Conservation (phyloP, 768 basidiomycete genomes). For the Boletus barrowsii region DNA sequence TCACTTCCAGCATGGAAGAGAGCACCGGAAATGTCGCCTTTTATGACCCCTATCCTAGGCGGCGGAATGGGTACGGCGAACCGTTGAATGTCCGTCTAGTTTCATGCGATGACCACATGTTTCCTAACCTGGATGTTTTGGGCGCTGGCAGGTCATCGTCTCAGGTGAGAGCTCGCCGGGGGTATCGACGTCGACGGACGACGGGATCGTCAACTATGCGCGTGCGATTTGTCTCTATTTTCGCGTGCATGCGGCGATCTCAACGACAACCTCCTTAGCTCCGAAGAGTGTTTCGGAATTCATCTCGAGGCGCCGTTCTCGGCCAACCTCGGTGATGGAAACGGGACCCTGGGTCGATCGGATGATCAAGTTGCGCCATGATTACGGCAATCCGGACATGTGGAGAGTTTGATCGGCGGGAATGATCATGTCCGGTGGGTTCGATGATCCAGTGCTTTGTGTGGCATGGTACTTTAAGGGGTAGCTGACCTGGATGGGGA, state of each 20-base stretch:
- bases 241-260: background rate
- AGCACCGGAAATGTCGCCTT: constrained; percentile 22
- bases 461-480: too few species aligned
- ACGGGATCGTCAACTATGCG: constrained; percentile 57
- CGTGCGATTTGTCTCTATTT: constrained; percentile 37
- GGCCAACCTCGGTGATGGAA: constrained; percentile 49
- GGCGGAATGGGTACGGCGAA: constrained; percentile 42
- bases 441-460: background rate
- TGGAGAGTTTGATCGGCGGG: constrained; percentile 44
- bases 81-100: constrained; percentile 40
- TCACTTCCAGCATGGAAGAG: background rate
- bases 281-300: constrained; percentile 38
- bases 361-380: constrained; percentile 43
- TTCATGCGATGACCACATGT: background rate
- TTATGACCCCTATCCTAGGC: constrained; percentile 32
- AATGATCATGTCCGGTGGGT: constrained; percentile 44
- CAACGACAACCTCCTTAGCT: constrained; percentile 17
- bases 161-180: constrained; percentile 57
- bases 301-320: constrained; percentile 36
- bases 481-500: background rate
- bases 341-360: constrained; percentile 40
- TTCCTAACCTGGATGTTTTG: background rate
- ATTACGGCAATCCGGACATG: constrained; percentile 34
- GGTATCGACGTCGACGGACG: constrained; percentile 55
- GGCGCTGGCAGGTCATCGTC: constrained; percentile 50